phyloP scores from a whole-genome alignment of 2,329 filamentous ascomycete genomes.

The Fusarium decemcellulare region DNA sequence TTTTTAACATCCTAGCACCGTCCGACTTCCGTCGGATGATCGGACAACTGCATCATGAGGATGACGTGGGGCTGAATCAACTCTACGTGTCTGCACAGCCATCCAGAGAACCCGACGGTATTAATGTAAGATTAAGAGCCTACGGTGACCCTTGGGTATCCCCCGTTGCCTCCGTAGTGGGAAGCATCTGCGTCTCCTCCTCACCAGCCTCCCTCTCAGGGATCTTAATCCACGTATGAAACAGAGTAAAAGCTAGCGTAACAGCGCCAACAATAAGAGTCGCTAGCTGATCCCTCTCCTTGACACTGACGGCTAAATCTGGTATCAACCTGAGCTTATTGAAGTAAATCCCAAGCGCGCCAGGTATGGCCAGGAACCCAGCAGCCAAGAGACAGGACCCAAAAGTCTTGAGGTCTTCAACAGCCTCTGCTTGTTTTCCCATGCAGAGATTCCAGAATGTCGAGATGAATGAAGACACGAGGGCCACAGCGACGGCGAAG shows the following conservation, averaged over 20 bases:
- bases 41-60: too few relatives aligned
- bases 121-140: too few relatives aligned
- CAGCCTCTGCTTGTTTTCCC: not conserved
- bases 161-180: not conserved
- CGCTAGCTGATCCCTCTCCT: conserved; percentile 24
- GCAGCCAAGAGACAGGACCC: not conserved
- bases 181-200: conserved; percentile 8
- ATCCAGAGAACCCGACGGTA: too few relatives aligned
- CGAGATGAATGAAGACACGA: too few relatives aligned
- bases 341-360: fast-evolving
- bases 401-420: not conserved
- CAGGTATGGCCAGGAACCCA: not conserved
- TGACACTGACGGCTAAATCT: not conserved
- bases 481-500: too few relatives aligned
- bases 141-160: too few relatives aligned
- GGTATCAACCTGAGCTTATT: not conserved
- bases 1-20: too few relatives aligned
- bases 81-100: too few relatives aligned
- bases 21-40: too few relatives aligned
- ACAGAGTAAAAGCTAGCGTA: conserved; percentile 2
- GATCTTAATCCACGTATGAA: not conserved
- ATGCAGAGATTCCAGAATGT: too few relatives aligned
- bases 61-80: too few relatives aligned
- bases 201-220: not conserved
- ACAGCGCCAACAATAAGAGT: conserved; percentile 15